Evolutionary conservation across 1,139 yeast species (phyloP).

Genomic region (Blastobotrys indianensis): DNA sequence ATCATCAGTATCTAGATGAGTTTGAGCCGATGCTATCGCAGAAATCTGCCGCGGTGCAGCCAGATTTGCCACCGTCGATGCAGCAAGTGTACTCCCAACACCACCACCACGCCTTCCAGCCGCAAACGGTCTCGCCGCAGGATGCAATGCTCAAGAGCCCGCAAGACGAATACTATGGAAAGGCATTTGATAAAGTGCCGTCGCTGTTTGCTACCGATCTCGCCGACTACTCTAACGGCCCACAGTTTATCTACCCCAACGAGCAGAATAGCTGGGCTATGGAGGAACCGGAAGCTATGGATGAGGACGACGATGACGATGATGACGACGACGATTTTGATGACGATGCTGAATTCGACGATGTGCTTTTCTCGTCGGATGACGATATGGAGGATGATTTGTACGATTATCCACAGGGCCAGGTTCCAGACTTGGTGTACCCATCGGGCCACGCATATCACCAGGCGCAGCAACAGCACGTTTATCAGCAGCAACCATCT

Average conservation of each 20-base stretch:
- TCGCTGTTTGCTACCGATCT: conserved; percentile 12
- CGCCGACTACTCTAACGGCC: conserved; percentile 6
- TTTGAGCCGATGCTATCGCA: no score
- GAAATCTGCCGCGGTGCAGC: no score
- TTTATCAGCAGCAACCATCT: neutral
- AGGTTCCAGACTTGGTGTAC: neutral
- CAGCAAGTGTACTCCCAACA: no score
- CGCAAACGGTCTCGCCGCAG: conserved; percentile 18
- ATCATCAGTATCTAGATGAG: no score
- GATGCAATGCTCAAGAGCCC: conserved; percentile 22
- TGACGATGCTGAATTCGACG: conserved; percentile 25
- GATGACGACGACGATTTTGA: conserved; percentile 28
- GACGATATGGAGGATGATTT: conserved; percentile 12
- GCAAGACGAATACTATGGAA: conserved; percentile 15
- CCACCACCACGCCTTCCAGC: conserved; percentile 2
- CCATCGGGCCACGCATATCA: conserved; percentile 2
- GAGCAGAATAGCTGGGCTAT: conserved; percentile 9
- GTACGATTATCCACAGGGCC: conserved; percentile 6
- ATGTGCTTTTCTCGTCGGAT: conserved; percentile 11
- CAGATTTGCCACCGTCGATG: no score
- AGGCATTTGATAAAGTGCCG: conserved; percentile 7
- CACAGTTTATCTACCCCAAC: conserved; percentile 11
- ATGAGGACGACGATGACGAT: conserved; percentile 27
- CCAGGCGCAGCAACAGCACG: neutral
- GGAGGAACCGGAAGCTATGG: conserved; percentile 24